Base-by-base conservation (phyloP, 164 flowering plant species). In the Vitis rupestris region DNA sequence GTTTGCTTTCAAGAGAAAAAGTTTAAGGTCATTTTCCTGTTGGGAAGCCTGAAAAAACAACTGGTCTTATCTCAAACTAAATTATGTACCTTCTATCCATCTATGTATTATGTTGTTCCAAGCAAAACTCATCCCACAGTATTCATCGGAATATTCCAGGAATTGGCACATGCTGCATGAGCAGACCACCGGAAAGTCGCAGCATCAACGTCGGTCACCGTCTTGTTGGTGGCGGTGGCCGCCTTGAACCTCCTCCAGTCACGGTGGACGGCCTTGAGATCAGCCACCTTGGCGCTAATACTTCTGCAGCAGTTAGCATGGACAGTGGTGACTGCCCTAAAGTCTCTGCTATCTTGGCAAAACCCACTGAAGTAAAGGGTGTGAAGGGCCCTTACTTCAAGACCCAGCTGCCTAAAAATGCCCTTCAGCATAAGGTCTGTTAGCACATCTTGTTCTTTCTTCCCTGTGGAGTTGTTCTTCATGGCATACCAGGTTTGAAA, bases 381-480 rank as follows among this genome's bases (percentile, higher is more conserved):
- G 59, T 84, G 80, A 30, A 90, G 66, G 49, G 76, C 78, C 68
- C 75, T 75, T 0, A 82, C 76, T 3, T 4, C 74, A 3, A 90
- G 53, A 0, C 74, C 78, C 23, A 87, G 27, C 8, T 67, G 13
- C 9, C 4, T 29, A 2, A 86, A 61, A 29, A 73, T 50, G 4
- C 87, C 86, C 0, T n/a, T 27, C 0, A 12, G 12, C 9, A 84
- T 65, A 49, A 93, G 50, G 5, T 70, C 70, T 2, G 7, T 4
- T 0, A 93, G 72, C 1, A 88, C 98, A 59, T 92, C 94, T 50
- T 92, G 97, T 50, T 90, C 97, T 71, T 92, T 90, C 71, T 76
- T 31, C 0, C 86, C 86, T 0, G 64, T 62, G 2, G 90, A 74
- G n/a, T 83, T 84, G 65, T 87, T 77, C 59, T 83, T 87, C 75